A percentile compares a stretch with the other conserved stretches of the same genome.
These are phyloP conservation scores for Pseudonitzschia pungens DNA, from an alignment of 108 stramenopile species.

Conservation along the genomic window DNA sequence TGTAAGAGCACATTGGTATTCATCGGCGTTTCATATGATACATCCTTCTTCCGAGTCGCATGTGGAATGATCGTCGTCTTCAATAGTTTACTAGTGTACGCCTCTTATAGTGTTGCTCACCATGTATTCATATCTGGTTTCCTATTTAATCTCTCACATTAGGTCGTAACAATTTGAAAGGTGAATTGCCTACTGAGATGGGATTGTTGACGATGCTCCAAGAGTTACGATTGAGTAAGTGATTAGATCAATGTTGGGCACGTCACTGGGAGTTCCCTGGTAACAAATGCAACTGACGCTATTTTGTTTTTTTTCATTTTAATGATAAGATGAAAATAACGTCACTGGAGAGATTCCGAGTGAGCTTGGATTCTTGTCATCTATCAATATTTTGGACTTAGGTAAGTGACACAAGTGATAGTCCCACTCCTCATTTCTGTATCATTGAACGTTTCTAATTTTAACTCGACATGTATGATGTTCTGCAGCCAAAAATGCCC, in stretches of 20 bases:
- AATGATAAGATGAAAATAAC: neutral
- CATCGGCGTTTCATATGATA: too few species aligned
- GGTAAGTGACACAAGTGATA: neutral
- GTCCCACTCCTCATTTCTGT: too few species aligned
- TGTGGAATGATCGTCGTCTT: too few species aligned
- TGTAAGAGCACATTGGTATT: too few species aligned
- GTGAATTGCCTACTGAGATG: neutral
- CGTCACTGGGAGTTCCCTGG: too few species aligned
- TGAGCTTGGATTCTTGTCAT: conserved; percentile 3
- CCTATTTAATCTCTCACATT: neutral
- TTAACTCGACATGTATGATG: too few species aligned
- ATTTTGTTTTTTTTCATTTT: neutral
- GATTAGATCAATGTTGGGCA: neutral
- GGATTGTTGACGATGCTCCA: neutral
- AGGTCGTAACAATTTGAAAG: neutral
- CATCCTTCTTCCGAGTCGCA: too few species aligned
- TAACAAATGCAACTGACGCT: too few species aligned
- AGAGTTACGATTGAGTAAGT: neutral
- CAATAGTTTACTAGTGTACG: too few species aligned
- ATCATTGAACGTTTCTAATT: too few species aligned
- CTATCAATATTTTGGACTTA: neutral
- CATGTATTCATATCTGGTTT: neutral
- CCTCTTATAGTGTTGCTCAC: neutral
- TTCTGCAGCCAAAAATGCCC: neutral
- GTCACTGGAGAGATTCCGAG: conserved; percentile 1